Base-by-base conservation (phyloP, 1,139 yeast species). In the Pichia sp. region DNA sequence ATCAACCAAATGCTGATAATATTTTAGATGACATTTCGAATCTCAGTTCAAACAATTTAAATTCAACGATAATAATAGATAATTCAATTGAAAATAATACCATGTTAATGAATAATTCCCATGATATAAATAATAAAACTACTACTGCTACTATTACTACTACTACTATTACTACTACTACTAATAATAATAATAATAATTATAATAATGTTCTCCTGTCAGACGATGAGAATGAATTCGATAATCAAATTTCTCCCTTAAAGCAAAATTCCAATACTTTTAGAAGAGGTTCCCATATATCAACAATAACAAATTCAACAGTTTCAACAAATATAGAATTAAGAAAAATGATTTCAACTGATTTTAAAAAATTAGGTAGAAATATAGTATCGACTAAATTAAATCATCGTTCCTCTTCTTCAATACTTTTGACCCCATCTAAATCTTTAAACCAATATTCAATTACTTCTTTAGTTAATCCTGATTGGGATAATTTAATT, bases 401-500 rank as follows among this genome's bases (percentile, higher is more conserved):
- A 16, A 16, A 16, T 16, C 16, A 16, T 16, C 16, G 16, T 16
- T 16, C 16, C 3, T 22, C 35, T 23, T 32, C 35, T 10, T 25
- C 35, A 22, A 5, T 32, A 10, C 35, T 10, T 5, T 32, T 16
- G 16, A 16, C 20, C 8, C 26, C 30, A 9, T 29, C 42, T 20
- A 36, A 25, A 9, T 10, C 26, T 3, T 6, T n/a, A 29, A 28
- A 30, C 30, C 16, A 25, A 29, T 30, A 9, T n/a, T 16, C 12
- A 10, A 33, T 42, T n/a, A 25, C 44, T 5, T 29, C 43, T 1
- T 49, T 61, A 30, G 50, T 60, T 6, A 59, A 56, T 37, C 54
- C 57, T 2, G 42, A 47, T 5, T 64, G 66, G 66, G 67, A 75
- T 55, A 37, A 55, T 1, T 62, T 63, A 1, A 53, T 65, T 2